Evolutionary conservation across 106 monocot genomes (phyloP).

Genomic region (Dioscorea alata): DNA sequence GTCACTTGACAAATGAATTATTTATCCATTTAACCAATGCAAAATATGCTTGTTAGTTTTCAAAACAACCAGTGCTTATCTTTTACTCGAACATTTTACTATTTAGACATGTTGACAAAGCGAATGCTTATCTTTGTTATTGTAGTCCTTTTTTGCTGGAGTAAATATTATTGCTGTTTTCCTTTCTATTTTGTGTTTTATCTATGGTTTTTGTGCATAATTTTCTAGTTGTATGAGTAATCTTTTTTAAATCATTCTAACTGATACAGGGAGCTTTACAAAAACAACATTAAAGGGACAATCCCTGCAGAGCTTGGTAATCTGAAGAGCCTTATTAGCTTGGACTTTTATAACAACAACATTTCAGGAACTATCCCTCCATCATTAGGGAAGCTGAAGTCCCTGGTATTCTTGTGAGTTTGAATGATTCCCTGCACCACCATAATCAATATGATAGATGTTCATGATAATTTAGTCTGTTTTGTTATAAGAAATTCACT

Average conservation of each 20-base stretch:
- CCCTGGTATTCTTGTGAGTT: slow-evolving; percentile 90
- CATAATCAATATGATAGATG: neutral
- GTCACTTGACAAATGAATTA: no score
- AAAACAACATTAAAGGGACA: slow-evolving; percentile 82
- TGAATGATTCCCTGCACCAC: neutral
- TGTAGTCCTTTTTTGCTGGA: no score
- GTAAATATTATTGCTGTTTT: no score
- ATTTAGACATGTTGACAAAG: neutral
- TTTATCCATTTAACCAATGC: no score
- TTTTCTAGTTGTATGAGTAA: no score
- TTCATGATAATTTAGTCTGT: neutral
- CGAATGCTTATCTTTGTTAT: no score
- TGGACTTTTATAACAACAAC: slow-evolving; percentile 97
- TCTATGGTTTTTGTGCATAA: no score
- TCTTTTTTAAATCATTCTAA: neutral
- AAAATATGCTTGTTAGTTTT: no score
- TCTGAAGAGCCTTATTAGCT: slow-evolving; percentile 78
- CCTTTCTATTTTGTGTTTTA: no score
- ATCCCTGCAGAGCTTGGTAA: slow-evolving; percentile 82
- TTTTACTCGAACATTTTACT: neutral
- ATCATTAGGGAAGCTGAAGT: slow-evolving; percentile 78
- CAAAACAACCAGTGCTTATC: no score
- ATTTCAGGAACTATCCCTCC: slow-evolving; percentile 86
- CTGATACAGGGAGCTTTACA: slow-evolving; percentile 73
- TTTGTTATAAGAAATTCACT: no score